Base-by-base conservation (phyloP, 176 grass and related monocot species). In the Carex kokanica region DNA sequence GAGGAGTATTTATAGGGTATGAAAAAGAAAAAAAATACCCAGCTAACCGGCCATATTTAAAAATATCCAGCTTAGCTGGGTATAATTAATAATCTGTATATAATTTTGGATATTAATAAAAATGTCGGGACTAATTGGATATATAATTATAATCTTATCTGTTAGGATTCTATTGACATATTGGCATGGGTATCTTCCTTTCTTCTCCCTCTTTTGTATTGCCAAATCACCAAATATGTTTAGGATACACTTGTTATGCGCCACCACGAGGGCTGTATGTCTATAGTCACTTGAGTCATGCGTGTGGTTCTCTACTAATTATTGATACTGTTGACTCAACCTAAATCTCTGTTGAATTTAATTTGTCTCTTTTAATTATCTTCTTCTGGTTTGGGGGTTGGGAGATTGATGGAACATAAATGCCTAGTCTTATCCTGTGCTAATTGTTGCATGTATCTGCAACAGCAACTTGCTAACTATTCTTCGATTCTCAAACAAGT, bases 261-360 rank as follows among this genome's bases (percentile, higher is more conserved):
- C 45, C 9, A 60, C 45, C 9, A 59, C 2, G 18, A 60, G 17
- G 41, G 41, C 41, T 60, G 57, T 60, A 6, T 60, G 56, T 17
- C 13, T 59, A 59, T 64, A 11, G 10, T 63, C 60, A 29, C 60
- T 14, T 58, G 18, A 45, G 8, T 38, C 38, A 71, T 71, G 20
- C 40, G 17, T 13, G 69, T 24, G n/a, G 69, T 51, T 25, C 43
- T 45, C 20, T 24, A 25, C 70, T 52, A 74, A 27, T 52, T 74
- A 74, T 74, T 74, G 43, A 74, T 52, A 52, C 70, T 24, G 70
- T 52, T 74, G 70, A 74, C 41, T 73, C 69, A 24, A 51, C 4
- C 20, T 52, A 14, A 11, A 74, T 6, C 41, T 49, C 43, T 74
- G 66, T 70, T 43, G 8, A 70, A 40, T 20, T 40, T 25, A 25